Base-by-base conservation (phyloP, 352 stramenopile genomes). In the Phytophthora cajani region DNA sequence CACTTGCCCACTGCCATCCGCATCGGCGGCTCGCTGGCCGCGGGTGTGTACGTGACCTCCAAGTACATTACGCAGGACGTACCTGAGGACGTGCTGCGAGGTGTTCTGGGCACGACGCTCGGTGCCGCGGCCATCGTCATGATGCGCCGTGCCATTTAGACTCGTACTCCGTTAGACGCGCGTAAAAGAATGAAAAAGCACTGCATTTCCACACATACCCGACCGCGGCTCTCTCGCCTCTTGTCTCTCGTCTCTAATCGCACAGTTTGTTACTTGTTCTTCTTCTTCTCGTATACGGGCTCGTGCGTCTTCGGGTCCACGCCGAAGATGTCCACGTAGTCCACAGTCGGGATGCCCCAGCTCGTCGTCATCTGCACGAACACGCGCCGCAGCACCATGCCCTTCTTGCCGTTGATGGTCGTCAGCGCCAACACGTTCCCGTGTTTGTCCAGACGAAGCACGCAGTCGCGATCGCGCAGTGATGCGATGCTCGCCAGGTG, bases 291-390 rank as follows among this genome's bases (percentile, higher is more conserved):
- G 70, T 95, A 95, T 50, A 92, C 88, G 9, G 66, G 54, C 51
- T 79, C 88, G 33, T 81, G 69, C 6, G 84, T 93, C 12, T 69
- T 60, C 3, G 83, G 84, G 67, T 95, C 74, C 33, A 95, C 73
- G 38, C 85, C 88, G 47, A 93, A 94, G 58, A 95, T 87, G 62
- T 95, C 88, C 54, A 95, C 75, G 74, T 89, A 93, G 58, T 93
- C 86, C 47, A 95, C 88, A 0, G 81, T 91, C 17, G 88, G 88
- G 59, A 95, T 86, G 14, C 85, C 85, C 88, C 86, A 94, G 44
- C 85, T 90, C 30, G 74, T 93, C 30, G 86, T 93, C 84, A 92
- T 92, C 62, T 94, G 85, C 62, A 95, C 88, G 61, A 82, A 95
- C 52, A 95, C 87, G 67, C 88, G 86, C 40, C 87, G 84, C 66